Percentiles rank a stretch among this genome's conserved stretches.
These are phyloP conservation scores for Edhazardia aedis DNA, from an alignment of 371 early-diverging fungal genomes.

Conservation along the genomic window DNA sequence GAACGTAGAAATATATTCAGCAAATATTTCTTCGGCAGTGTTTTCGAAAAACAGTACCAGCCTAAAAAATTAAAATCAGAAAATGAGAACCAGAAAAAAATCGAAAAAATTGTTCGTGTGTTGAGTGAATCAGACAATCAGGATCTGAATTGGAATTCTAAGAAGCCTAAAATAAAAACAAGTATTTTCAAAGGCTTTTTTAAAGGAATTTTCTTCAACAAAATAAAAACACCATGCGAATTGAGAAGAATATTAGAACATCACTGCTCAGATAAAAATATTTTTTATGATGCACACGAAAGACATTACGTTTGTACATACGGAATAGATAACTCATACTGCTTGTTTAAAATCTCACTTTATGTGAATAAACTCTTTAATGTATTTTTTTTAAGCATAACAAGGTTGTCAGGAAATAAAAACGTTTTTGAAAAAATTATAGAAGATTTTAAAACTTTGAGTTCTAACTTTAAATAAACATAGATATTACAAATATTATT, in stretches of 20 bases:
- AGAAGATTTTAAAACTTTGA: neutral
- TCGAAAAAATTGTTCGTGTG: too few relatives aligned
- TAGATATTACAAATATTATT: too few relatives aligned
- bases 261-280: conserved; percentile 14
- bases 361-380: conserved; percentile 32
- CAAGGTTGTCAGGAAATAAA: neutral
- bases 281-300: conserved; percentile 21
- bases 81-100: too few relatives aligned
- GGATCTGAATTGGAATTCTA: too few relatives aligned
- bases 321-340: conserved; percentile 6
- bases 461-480: neutral
- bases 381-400: conserved; percentile 24
- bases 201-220: conserved; percentile 27
- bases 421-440: neutral
- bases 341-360: conserved; percentile 29
- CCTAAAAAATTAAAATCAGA: too few relatives aligned
- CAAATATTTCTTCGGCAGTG: conserved; percentile 11
- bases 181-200: conserved; percentile 34
- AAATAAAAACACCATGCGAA: conserved; percentile 18
- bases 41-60: too few relatives aligned
- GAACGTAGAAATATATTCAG: neutral
- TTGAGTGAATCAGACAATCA: too few relatives aligned
- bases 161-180: conserved; percentile 19
- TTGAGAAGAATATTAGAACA: conserved; percentile 30
- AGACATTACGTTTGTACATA: conserved; percentile 16